A percentile compares a stretch with the other conserved stretches of the same genome.
Conservation (phyloP, 2,329 filamentous ascomycete genomes). For the Claviceps monticola region DNA sequence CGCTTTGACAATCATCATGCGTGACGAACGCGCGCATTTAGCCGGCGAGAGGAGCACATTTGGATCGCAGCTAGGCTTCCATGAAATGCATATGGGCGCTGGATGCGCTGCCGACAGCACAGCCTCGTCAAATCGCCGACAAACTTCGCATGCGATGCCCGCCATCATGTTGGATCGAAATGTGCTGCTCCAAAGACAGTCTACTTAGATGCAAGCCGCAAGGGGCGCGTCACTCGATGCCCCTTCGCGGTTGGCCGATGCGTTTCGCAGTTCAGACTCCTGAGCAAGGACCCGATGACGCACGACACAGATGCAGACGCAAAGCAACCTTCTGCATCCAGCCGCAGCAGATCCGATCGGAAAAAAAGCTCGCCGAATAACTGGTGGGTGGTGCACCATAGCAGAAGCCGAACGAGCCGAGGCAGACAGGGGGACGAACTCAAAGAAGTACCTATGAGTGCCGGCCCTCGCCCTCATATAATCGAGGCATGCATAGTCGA, state of each 20-base stretch:
- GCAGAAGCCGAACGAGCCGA: neutral
- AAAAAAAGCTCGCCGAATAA: neutral
- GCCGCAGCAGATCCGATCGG: neutral
- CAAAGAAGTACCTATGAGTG: neutral
- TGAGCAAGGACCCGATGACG: neutral
- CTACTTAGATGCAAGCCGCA: neutral
- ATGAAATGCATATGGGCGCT: too few species aligned
- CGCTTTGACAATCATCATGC: neutral
- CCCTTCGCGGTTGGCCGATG: neutral
- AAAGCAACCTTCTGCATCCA: neutral
- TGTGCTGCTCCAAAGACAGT: neutral
- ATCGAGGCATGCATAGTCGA: neutral
- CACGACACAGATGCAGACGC: neutral
- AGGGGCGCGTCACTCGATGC: neutral
- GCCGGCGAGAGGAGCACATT: neutral
- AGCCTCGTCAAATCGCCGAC: too few species aligned
- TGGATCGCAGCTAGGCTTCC: too few species aligned
- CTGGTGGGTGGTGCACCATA: constrained; percentile 3
- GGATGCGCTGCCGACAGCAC: too few species aligned
- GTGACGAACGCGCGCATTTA: neutral
- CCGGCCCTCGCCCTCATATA: neutral
- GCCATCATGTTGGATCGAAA: neutral
- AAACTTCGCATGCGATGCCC: neutral
- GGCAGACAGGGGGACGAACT: neutral
- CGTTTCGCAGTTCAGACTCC: neutral